Evolutionary conservation across 768 basidiomycete genomes (phyloP).

Genomic region (Amanita molliuscula): DNA sequence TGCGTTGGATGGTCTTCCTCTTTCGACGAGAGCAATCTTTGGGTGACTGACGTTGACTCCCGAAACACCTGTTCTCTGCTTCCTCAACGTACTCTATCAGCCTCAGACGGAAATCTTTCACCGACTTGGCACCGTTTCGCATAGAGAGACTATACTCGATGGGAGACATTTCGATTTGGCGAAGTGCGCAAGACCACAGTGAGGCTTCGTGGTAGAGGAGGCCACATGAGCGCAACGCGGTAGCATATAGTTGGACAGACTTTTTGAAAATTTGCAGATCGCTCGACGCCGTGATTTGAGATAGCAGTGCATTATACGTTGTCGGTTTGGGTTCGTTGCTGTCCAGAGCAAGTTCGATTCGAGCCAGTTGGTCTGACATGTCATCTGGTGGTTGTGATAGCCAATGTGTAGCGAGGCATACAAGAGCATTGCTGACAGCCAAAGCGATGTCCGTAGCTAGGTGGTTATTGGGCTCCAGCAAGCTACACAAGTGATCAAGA

Average conservation of each 20-base stretch:
- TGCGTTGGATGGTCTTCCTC: not conserved
- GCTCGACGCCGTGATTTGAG: slow-evolving; percentile 9
- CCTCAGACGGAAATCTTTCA: slow-evolving; percentile 25
- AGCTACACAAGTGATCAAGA: not conserved
- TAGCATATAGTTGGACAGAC: slow-evolving; percentile 16
- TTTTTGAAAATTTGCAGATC: slow-evolving; percentile 9
- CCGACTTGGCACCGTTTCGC: slow-evolving; percentile 12
- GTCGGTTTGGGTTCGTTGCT: slow-evolving; percentile 16
- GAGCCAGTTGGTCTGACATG: not conserved
- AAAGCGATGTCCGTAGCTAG: not conserved
- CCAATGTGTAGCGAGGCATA: slow-evolving; percentile 8
- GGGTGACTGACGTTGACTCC: slow-evolving; percentile 6
- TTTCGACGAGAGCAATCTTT: not conserved
- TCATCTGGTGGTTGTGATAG: not conserved
- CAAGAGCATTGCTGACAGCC: not conserved
- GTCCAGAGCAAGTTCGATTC: not conserved
- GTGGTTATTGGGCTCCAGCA: not conserved
- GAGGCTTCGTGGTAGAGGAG: slow-evolving; percentile 37
- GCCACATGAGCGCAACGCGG: slow-evolving; percentile 20
- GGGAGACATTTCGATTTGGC: slow-evolving; percentile 29
- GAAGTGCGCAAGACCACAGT: slow-evolving; percentile 40
- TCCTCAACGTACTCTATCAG: slow-evolving; percentile 37
- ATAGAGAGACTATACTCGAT: slow-evolving; percentile 11
- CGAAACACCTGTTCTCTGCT: slow-evolving; percentile 41
- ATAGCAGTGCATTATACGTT: slow-evolving; percentile 11